Conservation (phyloP, 2,329 filamentous ascomycete genomes). For the Colletotrichum sp. region DNA sequence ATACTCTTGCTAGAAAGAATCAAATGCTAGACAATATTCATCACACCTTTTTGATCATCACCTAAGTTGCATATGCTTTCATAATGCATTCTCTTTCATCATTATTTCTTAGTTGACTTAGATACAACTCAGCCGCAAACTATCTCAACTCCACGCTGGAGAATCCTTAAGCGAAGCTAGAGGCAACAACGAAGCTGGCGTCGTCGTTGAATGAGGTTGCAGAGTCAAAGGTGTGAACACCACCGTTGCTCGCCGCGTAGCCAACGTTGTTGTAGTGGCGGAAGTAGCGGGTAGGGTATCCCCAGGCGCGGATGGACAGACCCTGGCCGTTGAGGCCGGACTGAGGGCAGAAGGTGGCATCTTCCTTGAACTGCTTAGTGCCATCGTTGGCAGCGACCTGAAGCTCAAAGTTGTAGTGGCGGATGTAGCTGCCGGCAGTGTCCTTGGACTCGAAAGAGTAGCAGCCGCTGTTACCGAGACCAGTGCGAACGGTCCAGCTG, state of each 20-base stretch:
- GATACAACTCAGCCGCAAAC: background rate
- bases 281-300: constrained; percentile 63
- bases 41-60: background rate
- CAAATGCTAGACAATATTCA: background rate
- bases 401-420: constrained; percentile 60
- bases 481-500: constrained; percentile 58
- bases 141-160: fast-evolving
- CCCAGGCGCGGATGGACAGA: constrained; percentile 61
- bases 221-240: constrained; percentile 58
- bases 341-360: constrained; percentile 67
- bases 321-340: constrained; percentile 55
- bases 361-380: constrained; percentile 61
- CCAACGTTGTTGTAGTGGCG: constrained; percentile 55
- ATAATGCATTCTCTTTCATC: background rate
- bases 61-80: fast-evolving
- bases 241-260: constrained; percentile 59
- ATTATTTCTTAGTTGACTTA: background rate
- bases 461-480: constrained; percentile 61
- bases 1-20: background rate
- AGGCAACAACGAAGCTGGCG: constrained; percentile 53
- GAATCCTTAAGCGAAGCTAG: constrained; percentile 30
- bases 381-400: constrained; percentile 55
- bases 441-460: constrained; percentile 66
- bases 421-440: constrained; percentile 61
- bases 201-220: constrained; percentile 56